Evolutionary conservation across 148 eudicot genomes (phyloP).

Genomic region (Nyssa sinensis): DNA sequence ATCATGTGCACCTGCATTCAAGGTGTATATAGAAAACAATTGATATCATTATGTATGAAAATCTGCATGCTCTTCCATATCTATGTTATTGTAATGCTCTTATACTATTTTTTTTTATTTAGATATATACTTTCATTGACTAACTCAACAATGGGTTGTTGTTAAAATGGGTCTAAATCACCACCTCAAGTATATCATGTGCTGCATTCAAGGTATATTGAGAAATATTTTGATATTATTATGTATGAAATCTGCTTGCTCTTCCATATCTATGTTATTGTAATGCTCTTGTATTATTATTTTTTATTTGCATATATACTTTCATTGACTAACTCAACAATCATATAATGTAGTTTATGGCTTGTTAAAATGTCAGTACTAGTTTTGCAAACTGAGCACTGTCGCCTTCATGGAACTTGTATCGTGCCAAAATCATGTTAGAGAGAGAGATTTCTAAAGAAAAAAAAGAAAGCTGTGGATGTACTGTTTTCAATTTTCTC

Average conservation of each 20-base stretch:
- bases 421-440: too few relatives aligned
- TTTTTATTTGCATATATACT: not conserved
- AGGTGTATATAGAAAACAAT: constrained; percentile 44
- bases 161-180: constrained; percentile 76
- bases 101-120: too few relatives aligned
- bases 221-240: not conserved
- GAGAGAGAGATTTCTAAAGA: too few relatives aligned
- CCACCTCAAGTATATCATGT: constrained; percentile 63
- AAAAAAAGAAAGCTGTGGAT: too few relatives aligned
- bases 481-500: too few relatives aligned
- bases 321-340: not conserved
- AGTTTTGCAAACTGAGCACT: not conserved
- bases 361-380: not conserved
- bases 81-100: not conserved
- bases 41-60: not conserved
- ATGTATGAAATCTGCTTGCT: not conserved
- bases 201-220: constrained; percentile 85
- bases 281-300: not conserved
- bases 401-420: too few relatives aligned
- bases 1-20: constrained; percentile 85
- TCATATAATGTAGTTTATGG: not conserved
- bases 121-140: too few relatives aligned
- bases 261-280: not conserved
- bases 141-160: constrained; percentile 61
- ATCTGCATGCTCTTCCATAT: not conserved